phyloP scores from a whole-genome alignment of 371 early-diverging fungal genomes.

The Apophysomyces trapeziformis region DNA sequence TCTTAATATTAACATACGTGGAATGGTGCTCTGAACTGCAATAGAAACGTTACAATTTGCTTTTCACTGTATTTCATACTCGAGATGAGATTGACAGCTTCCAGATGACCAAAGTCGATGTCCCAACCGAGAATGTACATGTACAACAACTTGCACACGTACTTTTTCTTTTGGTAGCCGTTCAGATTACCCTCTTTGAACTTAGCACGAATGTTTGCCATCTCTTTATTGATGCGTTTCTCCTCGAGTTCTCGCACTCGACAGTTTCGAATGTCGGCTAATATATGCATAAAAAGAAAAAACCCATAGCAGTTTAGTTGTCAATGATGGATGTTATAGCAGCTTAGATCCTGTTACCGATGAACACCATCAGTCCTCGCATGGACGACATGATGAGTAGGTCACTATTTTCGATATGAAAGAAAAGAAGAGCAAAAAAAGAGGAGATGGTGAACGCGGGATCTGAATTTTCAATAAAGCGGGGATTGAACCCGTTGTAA shows the following conservation, averaged over 20 bases:
- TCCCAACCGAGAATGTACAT: conserved; percentile 99
- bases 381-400: conserved; percentile 20
- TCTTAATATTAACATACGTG: not conserved
- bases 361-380: conserved; percentile 22
- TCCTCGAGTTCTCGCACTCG: conserved; percentile 95
- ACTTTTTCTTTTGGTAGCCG: conserved; percentile 98
- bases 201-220: conserved; percentile 97
- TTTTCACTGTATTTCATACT: conserved; percentile 95
- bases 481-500: not conserved
- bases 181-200: conserved; percentile 93
- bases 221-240: conserved; percentile 97
- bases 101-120: conserved; percentile 96
- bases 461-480: not conserved
- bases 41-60: conserved; percentile 73
- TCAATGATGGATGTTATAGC: not conserved
- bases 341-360: not conserved
- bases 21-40: conserved; percentile 20
- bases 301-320: not conserved
- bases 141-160: conserved; percentile 96
- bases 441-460: not conserved
- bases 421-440: conserved; percentile 5
- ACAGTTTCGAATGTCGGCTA: conserved; percentile 53
- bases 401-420: not conserved
- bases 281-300: not conserved
- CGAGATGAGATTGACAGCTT: conserved; percentile 91